phyloP scores from a whole-genome alignment of 2,329 filamentous ascomycete genomes.

The Phaeophleospora eucalypticola region DNA sequence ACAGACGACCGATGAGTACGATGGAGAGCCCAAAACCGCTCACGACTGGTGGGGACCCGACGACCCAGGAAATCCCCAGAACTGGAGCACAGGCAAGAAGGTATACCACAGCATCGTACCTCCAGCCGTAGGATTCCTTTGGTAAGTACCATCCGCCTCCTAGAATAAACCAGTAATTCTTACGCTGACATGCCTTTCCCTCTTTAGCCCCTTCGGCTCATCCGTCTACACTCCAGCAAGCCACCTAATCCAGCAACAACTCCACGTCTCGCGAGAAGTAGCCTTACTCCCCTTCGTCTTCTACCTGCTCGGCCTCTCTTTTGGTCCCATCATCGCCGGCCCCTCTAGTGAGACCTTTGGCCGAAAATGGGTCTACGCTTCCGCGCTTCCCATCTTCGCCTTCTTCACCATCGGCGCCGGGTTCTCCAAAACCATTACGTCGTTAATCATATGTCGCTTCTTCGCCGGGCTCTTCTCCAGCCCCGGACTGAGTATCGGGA shows the following conservation, averaged over 20 bases:
- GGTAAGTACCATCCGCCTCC: background rate
- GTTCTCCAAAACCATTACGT: conserved; percentile 48
- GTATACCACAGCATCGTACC: conserved; percentile 1
- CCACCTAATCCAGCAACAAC: conserved; percentile 47
- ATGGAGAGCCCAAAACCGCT: no score
- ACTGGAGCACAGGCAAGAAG: conserved; percentile 16
- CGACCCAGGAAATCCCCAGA: conserved; percentile 18
- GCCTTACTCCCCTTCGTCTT: conserved; percentile 56
- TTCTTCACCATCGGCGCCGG: conserved; percentile 56
- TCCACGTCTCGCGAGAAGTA: conserved; percentile 51
- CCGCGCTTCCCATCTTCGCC: conserved; percentile 45
- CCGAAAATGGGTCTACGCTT: conserved; percentile 50
- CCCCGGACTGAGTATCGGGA: conserved; percentile 44
- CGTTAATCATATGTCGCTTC: conserved; percentile 55
- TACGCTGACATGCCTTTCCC: background rate
- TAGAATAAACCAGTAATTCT: background rate
- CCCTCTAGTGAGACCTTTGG: conserved; percentile 58
- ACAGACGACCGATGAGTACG: no score
- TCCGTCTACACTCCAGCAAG: conserved; percentile 16
- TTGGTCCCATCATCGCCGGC: conserved; percentile 55
- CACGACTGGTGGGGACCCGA: conserved; percentile 15
- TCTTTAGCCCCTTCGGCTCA: conserved; percentile 31
- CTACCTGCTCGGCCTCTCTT: conserved; percentile 56
- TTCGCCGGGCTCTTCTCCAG: conserved; percentile 69
- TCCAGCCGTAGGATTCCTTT: conserved; percentile 15